Evolutionary conservation across 1,284 basidiomycete genomes (phyloP).

Genomic region (Trichosporon sp.): DNA sequence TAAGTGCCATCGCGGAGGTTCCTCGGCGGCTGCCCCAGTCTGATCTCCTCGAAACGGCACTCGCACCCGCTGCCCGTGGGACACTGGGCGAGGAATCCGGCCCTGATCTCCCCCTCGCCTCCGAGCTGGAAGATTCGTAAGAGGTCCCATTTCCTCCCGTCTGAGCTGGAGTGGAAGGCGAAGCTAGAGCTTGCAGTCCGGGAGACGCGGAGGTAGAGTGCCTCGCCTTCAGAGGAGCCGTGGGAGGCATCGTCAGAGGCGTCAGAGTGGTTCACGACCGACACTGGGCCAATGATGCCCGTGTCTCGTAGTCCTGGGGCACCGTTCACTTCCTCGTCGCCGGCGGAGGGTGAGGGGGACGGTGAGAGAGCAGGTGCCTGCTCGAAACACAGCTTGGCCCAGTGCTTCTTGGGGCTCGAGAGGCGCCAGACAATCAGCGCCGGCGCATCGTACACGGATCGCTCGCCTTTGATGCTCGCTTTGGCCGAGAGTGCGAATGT

Average conservation of each 20-base stretch:
- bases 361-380: neutral
- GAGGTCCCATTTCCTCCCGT: neutral
- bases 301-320: neutral
- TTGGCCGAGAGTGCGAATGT: neutral
- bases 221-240: neutral
- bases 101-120: neutral
- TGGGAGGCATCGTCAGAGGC: neutral
- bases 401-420: neutral
- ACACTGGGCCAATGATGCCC: neutral
- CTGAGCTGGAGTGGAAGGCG: neutral
- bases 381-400: slow-evolving; percentile 1
- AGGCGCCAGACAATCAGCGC: neutral
- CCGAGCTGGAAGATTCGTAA: neutral
- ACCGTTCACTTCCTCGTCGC: neutral
- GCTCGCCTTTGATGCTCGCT: neutral
- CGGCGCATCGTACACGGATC: neutral
- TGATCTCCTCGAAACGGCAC: slow-evolving; percentile 3
- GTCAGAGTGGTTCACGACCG: neutral
- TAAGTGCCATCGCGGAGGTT: neutral
- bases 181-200: neutral
- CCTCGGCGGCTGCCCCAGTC: neutral
- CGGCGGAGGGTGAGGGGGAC: neutral
- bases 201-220: neutral
- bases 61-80: neutral
- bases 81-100: neutral